Evolutionary conservation across 2,329 filamentous ascomycete species (phyloP), one percentile per base, ranked within the genome.

Genomic region (Diaporthe capsici): DNA sequence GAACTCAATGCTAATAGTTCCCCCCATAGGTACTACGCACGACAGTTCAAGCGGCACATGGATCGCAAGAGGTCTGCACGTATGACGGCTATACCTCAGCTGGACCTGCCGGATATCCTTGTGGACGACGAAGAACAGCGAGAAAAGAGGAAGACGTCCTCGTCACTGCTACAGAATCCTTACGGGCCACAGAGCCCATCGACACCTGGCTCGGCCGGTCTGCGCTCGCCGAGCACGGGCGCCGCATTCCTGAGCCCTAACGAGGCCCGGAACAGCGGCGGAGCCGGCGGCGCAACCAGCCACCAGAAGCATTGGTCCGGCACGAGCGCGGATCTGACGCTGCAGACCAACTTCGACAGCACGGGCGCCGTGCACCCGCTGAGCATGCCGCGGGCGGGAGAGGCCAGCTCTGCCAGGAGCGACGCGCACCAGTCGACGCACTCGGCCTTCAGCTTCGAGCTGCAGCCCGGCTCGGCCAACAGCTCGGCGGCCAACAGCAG

Each of bases 91-190:
- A 87, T 97, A 42, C 95, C 96, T 4, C 92, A 94, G 79, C 92
- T 98, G 78, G 93, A 92, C 28, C 93, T 98, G 37, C 96, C 96
- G 0, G 95, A 98, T 81, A 98, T 98, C 77, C 92, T 94, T 77
- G 94, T 98, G 31, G 95, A 98, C 78, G 94, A 96, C 75, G 93
- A 95, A 78, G 90, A 91, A 58, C 89, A 89, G 73, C 84, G 78
- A 78, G 81, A 80, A 47, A 81, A 79, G 78, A 75, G 76, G 57
- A 73, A 65, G 72, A 74, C 55, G 65, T 74, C 31, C 76, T 57
- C 75, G 13, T 47, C 71, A 42, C 49, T 70, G 49, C 79, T 63
- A 77, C 61, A 71, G n/a, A 72, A 51, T n/a, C 72, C 37, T 8
- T 65, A 71, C 55, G 71, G 74, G n/a, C 61, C 53, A 44, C 44